Percentiles rank a stretch among this genome's conserved stretches.
phyloP scores from a whole-genome alignment of 2,329 filamentous ascomycete species.

The Fusarium udum region DNA sequence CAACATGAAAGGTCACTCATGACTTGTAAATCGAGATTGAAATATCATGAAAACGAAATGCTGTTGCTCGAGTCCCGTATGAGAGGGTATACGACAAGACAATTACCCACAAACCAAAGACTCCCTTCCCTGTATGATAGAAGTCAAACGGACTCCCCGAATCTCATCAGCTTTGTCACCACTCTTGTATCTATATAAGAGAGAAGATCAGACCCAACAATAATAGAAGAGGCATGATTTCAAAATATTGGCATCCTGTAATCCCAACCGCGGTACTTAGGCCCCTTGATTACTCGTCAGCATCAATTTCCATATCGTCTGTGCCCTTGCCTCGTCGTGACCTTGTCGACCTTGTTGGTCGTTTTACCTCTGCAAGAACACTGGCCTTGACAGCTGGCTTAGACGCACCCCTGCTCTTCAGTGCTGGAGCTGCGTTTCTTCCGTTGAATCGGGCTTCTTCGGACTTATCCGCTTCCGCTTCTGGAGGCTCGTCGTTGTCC shows the following conservation, averaged over 20 bases:
- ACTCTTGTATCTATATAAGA: slow-evolving; percentile 33
- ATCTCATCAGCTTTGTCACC: not conserved
- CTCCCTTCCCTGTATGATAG: slow-evolving; percentile 33
- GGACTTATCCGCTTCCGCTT: slow-evolving; percentile 31
- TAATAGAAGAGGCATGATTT: slow-evolving; percentile 19
- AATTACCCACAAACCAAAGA: slow-evolving; percentile 37
- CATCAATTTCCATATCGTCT: slow-evolving; percentile 50
- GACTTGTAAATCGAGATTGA: not conserved
- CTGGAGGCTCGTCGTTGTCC: slow-evolving; percentile 23
- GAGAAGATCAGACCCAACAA: slow-evolving; percentile 20
- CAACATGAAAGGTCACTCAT: not conserved
- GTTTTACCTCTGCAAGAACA: slow-evolving; percentile 30
- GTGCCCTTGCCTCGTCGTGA: slow-evolving; percentile 43
- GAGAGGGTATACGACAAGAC: slow-evolving; percentile 41
- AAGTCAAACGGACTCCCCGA: slow-evolving; percentile 18
- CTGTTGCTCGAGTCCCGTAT: slow-evolving; percentile 12
- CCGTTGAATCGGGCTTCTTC: slow-evolving; percentile 41
- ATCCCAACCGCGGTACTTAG: slow-evolving; percentile 7
- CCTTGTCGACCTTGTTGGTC: slow-evolving; percentile 40
- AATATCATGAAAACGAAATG: slow-evolving; percentile 5
- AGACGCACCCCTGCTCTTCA: slow-evolving; percentile 38
- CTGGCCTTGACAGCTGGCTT: slow-evolving; percentile 42
- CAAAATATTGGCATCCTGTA: slow-evolving; percentile 18
- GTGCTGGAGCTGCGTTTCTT: slow-evolving; percentile 26
- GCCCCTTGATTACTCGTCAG: slow-evolving; percentile 40